Percentiles rank a stretch among this genome's conserved stretches.
Conservation (phyloP, 2,329 filamentous ascomycete genomes). For the Lecanosticta acicola region DNA sequence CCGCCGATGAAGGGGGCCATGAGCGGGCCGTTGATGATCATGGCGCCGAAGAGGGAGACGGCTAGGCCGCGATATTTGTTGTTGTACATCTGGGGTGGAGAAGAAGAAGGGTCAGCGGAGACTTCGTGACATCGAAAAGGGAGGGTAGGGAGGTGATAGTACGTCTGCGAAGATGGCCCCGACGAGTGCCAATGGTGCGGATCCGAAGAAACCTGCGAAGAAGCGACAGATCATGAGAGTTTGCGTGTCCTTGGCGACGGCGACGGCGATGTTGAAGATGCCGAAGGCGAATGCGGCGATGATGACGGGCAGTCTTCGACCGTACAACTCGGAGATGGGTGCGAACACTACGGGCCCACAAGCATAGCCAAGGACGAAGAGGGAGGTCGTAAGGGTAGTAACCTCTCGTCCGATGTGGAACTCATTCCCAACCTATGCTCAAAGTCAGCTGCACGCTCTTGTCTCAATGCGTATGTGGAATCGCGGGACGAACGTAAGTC, state of each 20-base stretch:
- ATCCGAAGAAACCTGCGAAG: constrained; percentile 40
- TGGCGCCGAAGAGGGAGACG: constrained; percentile 35
- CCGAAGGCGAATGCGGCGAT: constrained; percentile 39
- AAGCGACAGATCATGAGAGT: constrained; percentile 27
- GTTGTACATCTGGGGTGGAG: background rate
- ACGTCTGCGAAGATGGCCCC: constrained; percentile 40
- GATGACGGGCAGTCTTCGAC: constrained; percentile 41
- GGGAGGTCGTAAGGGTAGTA: constrained; percentile 38
- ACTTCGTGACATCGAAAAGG: background rate
- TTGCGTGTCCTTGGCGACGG: constrained; percentile 35
- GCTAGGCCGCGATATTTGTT: constrained; percentile 34
- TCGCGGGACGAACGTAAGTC: no score
- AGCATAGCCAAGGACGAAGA: constrained; percentile 34
- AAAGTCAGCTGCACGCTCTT: constrained; percentile 15
- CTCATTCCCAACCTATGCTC: constrained; percentile 36
- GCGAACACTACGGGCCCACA: constrained; percentile 35
- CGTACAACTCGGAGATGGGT: constrained; percentile 43
- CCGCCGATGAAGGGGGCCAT: constrained; percentile 42
- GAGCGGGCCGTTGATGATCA: constrained; percentile 37
- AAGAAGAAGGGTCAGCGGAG: background rate
- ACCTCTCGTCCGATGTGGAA: constrained; percentile 40
- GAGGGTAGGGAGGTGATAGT: background rate
- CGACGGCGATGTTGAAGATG: constrained; percentile 47
- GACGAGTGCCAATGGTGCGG: constrained; percentile 41
- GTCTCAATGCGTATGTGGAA: background rate